A percentile compares a stretch with the other conserved stretches of the same genome.
Conservation (phyloP, 495 filamentous ascomycete species). For the Hyaloscypha finlandica region DNA sequence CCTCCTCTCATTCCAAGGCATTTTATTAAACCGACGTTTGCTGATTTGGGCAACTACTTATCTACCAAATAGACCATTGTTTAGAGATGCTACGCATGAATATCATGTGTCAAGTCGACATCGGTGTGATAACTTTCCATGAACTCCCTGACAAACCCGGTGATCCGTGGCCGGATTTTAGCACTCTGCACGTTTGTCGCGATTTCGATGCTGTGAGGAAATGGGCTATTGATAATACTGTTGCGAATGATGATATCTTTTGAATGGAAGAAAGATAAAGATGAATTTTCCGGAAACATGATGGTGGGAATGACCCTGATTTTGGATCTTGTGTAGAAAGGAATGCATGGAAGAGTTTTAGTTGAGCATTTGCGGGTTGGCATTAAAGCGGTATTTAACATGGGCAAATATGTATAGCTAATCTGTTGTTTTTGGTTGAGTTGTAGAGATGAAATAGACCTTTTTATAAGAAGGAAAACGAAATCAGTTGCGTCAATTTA, state of each 20-base stretch:
- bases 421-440: too few relatives aligned
- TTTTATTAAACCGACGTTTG: neutral
- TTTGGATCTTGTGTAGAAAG: too few relatives aligned
- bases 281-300: neutral
- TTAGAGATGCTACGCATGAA: conserved; percentile 48
- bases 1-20: neutral
- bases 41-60: conserved; percentile 17
- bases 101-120: conserved; percentile 50
- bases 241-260: conserved; percentile 36
- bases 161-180: conserved; percentile 47
- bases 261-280: conserved; percentile 10
- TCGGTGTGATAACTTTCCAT: conserved; percentile 50
- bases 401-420: too few relatives aligned
- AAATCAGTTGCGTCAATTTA: too few relatives aligned
- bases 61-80: conserved; percentile 40
- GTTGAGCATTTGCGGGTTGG: too few relatives aligned
- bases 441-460: too few relatives aligned
- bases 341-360: neutral
- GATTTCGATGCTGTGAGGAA: conserved; percentile 47
- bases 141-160: conserved; percentile 35
- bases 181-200: conserved; percentile 47
- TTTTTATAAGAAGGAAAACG: too few relatives aligned
- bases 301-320: too few relatives aligned
- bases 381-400: too few relatives aligned
- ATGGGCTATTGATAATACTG: conserved; percentile 48